These are phyloP conservation scores for Dactylonectria macrodidyma DNA, from an alignment of 2,329 filamentous ascomycete genomes.

Conservation along the genomic window DNA sequence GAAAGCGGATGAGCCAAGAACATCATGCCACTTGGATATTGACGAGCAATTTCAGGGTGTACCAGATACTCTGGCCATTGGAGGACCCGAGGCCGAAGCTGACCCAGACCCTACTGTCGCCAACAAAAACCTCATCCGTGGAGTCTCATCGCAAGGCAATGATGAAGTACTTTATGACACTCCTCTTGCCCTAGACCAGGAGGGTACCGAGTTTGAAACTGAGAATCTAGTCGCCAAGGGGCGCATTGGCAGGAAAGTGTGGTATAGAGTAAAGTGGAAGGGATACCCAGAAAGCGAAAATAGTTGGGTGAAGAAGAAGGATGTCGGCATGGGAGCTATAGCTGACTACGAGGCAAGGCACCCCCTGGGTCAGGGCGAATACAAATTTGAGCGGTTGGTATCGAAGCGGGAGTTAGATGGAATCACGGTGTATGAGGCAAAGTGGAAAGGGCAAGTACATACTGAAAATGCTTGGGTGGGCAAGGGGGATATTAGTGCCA, in stretches of 20 bases:
- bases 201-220: background rate
- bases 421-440: constrained; percentile 5
- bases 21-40: background rate
- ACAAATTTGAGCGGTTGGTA: too few species aligned
- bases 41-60: background rate
- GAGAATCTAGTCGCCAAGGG: background rate
- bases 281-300: constrained; percentile 1
- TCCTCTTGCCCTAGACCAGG: background rate
- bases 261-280: constrained; percentile 2
- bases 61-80: background rate
- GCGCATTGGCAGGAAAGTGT: constrained; percentile 2
- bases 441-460: constrained; percentile 1
- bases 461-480: constrained; percentile 1
- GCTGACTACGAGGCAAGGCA: background rate
- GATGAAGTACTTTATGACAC: background rate
- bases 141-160: background rate
- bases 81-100: too few species aligned
- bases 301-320: background rate
- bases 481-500: constrained; percentile 1
- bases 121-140: background rate
- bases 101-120: background rate
- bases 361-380: background rate
- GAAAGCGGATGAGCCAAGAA: constrained; percentile 1
- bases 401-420: background rate
- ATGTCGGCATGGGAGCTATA: constrained; percentile 1